phyloP scores from a whole-genome alignment of 768 basidiomycete species.

The Mycena crocata region DNA sequence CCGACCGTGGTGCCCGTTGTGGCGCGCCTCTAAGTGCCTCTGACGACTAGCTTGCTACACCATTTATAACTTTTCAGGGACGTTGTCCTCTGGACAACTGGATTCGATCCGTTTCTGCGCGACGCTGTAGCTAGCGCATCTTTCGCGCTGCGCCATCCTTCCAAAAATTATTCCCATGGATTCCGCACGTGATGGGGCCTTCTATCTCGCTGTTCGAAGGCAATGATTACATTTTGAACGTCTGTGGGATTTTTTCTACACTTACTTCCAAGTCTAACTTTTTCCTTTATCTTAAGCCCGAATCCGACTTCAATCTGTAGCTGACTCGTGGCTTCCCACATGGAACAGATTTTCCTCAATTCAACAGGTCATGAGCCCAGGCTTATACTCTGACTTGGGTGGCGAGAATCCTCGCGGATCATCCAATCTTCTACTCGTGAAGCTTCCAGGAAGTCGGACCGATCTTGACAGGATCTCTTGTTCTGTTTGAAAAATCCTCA shows the following conservation, averaged over 20 bases:
- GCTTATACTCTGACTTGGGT: neutral
- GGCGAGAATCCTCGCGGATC: conserved; percentile 15
- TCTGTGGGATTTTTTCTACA: neutral
- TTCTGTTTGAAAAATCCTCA: neutral
- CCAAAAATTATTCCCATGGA: neutral
- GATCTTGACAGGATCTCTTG: neutral
- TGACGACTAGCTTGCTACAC: too few species aligned
- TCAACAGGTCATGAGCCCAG: neutral
- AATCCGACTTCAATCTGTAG: neutral
- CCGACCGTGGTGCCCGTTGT: conserved; percentile 3
- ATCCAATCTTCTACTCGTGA: neutral
- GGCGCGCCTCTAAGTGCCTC: too few species aligned
- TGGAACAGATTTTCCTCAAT: neutral
- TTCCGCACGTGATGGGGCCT: conserved; percentile 11
- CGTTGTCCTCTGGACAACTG: too few species aligned
- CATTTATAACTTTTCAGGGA: too few species aligned
- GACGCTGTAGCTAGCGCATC: too few species aligned
- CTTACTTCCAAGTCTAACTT: neutral
- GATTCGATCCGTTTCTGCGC: too few species aligned
- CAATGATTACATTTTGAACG: too few species aligned
- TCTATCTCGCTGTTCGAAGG: neutral
- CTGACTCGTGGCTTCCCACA: neutral
- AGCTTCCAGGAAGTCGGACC: conserved; percentile 4
- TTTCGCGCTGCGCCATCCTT: too few species aligned
- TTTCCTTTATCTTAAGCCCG: neutral